Evolutionary conservation across 331 rosid species (phyloP).

Genomic region (Malus hybrid): DNA sequence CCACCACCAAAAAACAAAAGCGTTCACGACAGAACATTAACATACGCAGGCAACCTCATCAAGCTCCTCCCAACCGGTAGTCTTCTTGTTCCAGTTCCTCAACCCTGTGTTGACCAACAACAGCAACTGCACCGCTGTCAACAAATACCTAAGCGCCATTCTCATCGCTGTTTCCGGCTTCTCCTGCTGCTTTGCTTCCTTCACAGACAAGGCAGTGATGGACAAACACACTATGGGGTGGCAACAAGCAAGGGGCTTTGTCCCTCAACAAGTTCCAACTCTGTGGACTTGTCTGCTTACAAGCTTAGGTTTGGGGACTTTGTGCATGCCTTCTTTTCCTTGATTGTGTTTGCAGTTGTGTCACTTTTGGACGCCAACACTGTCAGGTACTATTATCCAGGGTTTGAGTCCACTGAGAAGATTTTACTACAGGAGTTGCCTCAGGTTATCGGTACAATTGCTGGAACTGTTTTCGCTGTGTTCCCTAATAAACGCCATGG

Average conservation of each 20-base stretch:
- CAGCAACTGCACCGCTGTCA: conserved; percentile 37
- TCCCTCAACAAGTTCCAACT: conserved; percentile 31
- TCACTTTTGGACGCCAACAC: conserved; percentile 53
- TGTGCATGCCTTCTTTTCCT: conserved; percentile 46
- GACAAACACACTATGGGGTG: conserved; percentile 38
- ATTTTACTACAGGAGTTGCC: conserved; percentile 44
- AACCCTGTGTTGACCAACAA: conserved; percentile 49
- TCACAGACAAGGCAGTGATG: conserved; percentile 64
- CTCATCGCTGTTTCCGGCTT: conserved; percentile 31
- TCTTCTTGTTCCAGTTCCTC: conserved; percentile 58
- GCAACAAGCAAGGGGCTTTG: conserved; percentile 53
- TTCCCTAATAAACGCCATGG: conserved; percentile 66
- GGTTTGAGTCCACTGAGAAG: conserved; percentile 31
- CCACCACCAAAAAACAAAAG: not conserved
- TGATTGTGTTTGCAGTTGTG: conserved; percentile 47
- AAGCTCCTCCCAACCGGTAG: conserved; percentile 69
- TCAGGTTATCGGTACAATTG: conserved; percentile 36
- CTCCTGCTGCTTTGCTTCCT: conserved; percentile 53
- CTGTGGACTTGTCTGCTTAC: conserved; percentile 32
- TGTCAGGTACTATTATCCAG: conserved; percentile 48
- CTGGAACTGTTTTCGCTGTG: conserved; percentile 37
- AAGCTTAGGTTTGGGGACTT: conserved; percentile 51
- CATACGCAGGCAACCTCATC: conserved; percentile 45
- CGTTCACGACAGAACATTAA: conserved; percentile 19
- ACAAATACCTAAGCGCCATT: conserved; percentile 26